Evolutionary conservation across 495 filamentous ascomycete species (phyloP).

Genomic region (Penicillium daleae): DNA sequence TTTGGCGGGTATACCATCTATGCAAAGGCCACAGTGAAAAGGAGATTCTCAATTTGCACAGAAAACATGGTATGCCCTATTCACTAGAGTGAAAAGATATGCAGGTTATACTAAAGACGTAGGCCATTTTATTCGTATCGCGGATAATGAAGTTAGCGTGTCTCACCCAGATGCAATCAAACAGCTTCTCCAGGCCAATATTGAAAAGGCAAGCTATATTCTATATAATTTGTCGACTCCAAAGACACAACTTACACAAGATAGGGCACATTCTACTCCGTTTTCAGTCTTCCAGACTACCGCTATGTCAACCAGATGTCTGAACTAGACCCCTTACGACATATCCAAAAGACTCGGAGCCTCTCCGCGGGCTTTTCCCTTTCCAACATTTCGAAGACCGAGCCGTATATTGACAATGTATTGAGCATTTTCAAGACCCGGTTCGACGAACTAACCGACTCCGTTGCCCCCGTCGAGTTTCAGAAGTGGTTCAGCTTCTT

Average conservation of each 20-base stretch:
- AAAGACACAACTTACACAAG: background rate
- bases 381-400: slow-evolving; percentile 44
- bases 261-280: background rate
- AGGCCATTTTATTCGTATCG: slow-evolving; percentile 53
- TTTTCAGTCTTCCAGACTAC: slow-evolving; percentile 43
- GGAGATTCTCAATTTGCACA: slow-evolving; percentile 40
- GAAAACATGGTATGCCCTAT: slow-evolving; percentile 41
- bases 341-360: slow-evolving; percentile 38
- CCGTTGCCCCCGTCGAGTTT: slow-evolving; percentile 38
- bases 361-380: slow-evolving; percentile 43
- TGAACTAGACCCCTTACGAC: slow-evolving; percentile 39
- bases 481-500: slow-evolving; percentile 52
- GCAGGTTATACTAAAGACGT: background rate
- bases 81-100: background rate
- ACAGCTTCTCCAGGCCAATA: slow-evolving; percentile 33
- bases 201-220: slow-evolving; percentile 33
- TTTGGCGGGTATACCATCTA: slow-evolving; percentile 45
- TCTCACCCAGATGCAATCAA: slow-evolving; percentile 49
- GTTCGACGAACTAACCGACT: slow-evolving; percentile 30
- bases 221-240: background rate
- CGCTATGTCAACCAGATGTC: slow-evolving; percentile 51
- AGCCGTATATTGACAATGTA: slow-evolving; percentile 42
- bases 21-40: slow-evolving; percentile 45
- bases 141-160: slow-evolving; percentile 52
- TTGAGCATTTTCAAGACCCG: slow-evolving; percentile 36